Evolutionary conservation across 2,329 filamentous ascomycete species (phyloP).

Genomic region (Penicillium thymicola): DNA sequence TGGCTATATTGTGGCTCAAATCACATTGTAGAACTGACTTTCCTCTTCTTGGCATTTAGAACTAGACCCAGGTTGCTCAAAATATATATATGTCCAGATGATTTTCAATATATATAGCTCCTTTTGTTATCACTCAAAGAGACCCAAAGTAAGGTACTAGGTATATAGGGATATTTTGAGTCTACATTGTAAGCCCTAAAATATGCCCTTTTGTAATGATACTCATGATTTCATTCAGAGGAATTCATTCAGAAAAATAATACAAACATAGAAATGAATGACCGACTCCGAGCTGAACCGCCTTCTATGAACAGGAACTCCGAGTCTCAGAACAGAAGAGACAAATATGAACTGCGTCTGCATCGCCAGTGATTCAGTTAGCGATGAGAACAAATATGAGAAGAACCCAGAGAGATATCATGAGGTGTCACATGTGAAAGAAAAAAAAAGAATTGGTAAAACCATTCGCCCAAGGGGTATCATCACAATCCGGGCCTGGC

Average conservation of each 20-base stretch:
- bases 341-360: slow-evolving; percentile 24
- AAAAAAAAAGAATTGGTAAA: slow-evolving; percentile 10
- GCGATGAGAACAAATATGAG: slow-evolving; percentile 23
- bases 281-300: slow-evolving; percentile 15
- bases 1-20: not conserved
- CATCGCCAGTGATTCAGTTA: slow-evolving; percentile 27
- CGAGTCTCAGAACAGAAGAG: slow-evolving; percentile 17
- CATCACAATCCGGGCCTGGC: slow-evolving; percentile 2
- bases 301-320: slow-evolving; percentile 17
- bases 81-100: not conserved
- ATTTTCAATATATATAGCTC: not conserved
- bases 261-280: slow-evolving; percentile 16
- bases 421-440: slow-evolving; percentile 10
- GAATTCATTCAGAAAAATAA: not conserved
- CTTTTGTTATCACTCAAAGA: not conserved
- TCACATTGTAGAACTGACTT: not conserved
- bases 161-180: not conserved
- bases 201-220: not conserved
- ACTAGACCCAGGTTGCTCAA: not conserved
- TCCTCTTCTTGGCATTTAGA: not conserved
- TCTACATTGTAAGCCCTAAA: not conserved
- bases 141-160: not conserved
- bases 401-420: slow-evolving; percentile 13
- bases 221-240: not conserved
- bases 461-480: slow-evolving; percentile 6